phyloP scores from a whole-genome alignment of 2,329 filamentous ascomycete genomes.

The Scytalidium sp. region DNA sequence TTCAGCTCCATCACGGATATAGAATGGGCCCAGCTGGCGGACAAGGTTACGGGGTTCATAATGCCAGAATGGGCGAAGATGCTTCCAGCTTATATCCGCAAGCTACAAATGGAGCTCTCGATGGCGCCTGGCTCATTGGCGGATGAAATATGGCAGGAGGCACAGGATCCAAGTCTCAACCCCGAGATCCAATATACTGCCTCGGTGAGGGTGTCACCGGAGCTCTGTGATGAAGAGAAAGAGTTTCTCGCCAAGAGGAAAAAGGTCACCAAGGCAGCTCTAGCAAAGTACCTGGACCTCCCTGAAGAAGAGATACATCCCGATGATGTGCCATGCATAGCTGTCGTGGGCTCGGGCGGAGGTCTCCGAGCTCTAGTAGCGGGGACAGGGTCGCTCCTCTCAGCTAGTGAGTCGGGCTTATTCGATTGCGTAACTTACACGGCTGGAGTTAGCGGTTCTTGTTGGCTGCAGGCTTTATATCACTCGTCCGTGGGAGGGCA shows the following conservation, averaged over 20 bases:
- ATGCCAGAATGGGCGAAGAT: conserved; percentile 79
- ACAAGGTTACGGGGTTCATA: conserved; percentile 66
- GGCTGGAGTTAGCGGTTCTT: conserved; percentile 91
- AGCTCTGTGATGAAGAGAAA: conserved; percentile 81
- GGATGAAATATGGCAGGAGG: conserved; percentile 90
- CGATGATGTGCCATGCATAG: conserved; percentile 89
- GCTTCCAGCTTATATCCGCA: conserved; percentile 73
- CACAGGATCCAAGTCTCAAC: conserved; percentile 77
- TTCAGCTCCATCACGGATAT: conserved; percentile 53
- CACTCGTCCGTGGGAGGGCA: conserved; percentile 74
- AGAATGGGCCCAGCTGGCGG: conserved; percentile 53
- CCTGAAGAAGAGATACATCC: conserved; percentile 80
- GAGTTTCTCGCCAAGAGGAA: conserved; percentile 69
- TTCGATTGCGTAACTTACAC: conserved; percentile 96
- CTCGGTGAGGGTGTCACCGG: conserved; percentile 74
- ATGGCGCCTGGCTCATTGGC: conserved; percentile 85
- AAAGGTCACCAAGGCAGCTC: conserved; percentile 63
- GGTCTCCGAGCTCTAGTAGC: conserved; percentile 88
- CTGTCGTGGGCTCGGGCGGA: conserved; percentile 91
- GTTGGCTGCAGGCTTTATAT: conserved; percentile 89
- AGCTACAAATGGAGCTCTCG: conserved; percentile 83
- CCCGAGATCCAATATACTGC: conserved; percentile 86
- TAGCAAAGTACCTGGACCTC: conserved; percentile 80
- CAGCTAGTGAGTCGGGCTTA: conserved; percentile 79
- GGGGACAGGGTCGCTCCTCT: conserved; percentile 82